Base-by-base conservation (phyloP, 2,329 filamentous ascomycete genomes). In the Akanthomyces muscarius region DNA sequence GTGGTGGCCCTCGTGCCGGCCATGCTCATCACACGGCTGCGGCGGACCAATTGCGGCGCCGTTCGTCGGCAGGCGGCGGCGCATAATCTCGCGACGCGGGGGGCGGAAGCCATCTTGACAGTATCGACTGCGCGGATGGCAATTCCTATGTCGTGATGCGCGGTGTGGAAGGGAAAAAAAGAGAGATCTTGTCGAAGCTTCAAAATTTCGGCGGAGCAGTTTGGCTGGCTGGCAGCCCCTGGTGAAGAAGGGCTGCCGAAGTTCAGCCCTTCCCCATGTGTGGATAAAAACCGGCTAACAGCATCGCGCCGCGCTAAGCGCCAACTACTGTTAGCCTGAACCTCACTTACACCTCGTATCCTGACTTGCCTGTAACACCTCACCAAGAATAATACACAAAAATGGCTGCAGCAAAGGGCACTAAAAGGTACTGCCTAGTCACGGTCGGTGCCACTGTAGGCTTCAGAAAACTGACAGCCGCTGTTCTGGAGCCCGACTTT, bases 371-470 rank as follows among this genome's bases (percentile, higher is more conserved):
- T 33, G 44, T 51, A 51, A 36, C 60, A 62, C 23, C 33, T 23
- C 38, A 5, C 33, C 11, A 10, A 14, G 33, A 44, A 30, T 18
- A 10, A 47, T 47, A 28, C 33, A 23, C 14, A 42, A 44, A 50
- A 62, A 62, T 62, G 60, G 21, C 60, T n/a, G 44, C 52, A 11
- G 36, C 23, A 30, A 51, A 44, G 42, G 33, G 4, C 44, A 13
- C 33, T 8, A 63, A 72, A 30, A 72, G 74, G 41, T 72, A 78
- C 60, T 95, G 91, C 73, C 90, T 99, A 68, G 89, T 97, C 62
- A 98, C 95, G 0, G 89, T 97, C 36, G 95, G 95, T 63, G 94
- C 95, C 6, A 99, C 94, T 0, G 92, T 93, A 18, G 85, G 89
- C 23, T 99, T 99, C 76, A 81, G 83, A 59, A 75, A 81, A 7